Percentiles rank a stretch among this genome's conserved stretches.
Evolutionary conservation across 345 rosid genomes (phyloP).

Genomic region (Toxicodendron radicans): DNA sequence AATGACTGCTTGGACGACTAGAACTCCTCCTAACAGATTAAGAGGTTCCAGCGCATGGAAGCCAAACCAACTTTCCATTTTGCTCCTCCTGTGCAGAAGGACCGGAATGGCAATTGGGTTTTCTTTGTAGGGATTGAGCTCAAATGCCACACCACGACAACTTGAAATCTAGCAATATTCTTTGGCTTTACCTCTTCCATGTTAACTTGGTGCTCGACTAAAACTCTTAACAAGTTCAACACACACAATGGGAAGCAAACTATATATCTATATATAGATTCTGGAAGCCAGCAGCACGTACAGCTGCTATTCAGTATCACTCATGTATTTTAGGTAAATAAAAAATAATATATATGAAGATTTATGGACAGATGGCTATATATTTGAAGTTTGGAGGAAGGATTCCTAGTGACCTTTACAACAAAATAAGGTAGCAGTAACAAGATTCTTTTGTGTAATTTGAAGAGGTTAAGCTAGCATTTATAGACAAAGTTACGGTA

Average conservation of each 20-base stretch:
- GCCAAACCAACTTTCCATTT: background rate
- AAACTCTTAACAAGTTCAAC: background rate
- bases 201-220: no score
- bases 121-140: background rate
- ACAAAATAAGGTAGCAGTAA: no score
- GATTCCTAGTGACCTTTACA: background rate
- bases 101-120: background rate
- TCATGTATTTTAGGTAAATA: no score
- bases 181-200: background rate
- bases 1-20: conserved; percentile 13
- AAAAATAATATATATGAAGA: no score
- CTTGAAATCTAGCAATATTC: background rate
- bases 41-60: background rate
- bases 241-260: no score
- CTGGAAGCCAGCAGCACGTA: background rate
- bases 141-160: conserved; percentile 4
- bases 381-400: background rate
- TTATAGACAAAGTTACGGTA: no score
- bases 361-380: background rate
- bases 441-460: no score
- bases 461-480: no score
- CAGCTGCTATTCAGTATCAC: background rate
- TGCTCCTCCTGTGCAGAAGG: background rate
- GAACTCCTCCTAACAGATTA: background rate
- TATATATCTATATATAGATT: no score